Evolutionary conservation across 2,329 filamentous ascomycete species (phyloP), one percentile per base, ranked within the genome.

Genomic region (Scedosporium boydii): DNA sequence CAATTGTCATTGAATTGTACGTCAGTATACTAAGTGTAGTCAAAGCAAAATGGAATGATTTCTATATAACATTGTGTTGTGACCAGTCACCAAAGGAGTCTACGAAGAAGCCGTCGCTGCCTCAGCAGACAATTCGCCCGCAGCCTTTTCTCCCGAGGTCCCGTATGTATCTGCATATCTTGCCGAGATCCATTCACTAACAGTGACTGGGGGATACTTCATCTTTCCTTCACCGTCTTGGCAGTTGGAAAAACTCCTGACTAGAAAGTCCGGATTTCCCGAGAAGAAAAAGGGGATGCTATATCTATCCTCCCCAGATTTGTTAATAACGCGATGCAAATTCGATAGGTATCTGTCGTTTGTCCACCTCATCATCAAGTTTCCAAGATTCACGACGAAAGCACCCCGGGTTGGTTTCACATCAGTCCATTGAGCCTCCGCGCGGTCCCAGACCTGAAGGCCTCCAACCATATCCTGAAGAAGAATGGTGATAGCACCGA

Each of bases 261-360:
- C 57, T 6, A 59, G 4, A 41, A 42, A 38, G 16, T 62, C 38
- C 2, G 48, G n/a, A 44, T 83, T 82, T 4, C 81, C 81, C 62
- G 80, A 79, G 62, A 83, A 79, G 69, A 84, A 85, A 60, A 84
- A 79, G 0, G 82, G 80, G n/a, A 85, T 73, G 6, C 78, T 82
- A 67, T 83, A 85, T 44, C 83, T 75, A 67, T 83, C 78, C 9
- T 71, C 72, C 1, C 73, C 74, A 2, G 76, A 78, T 53, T 74
- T 74, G 71, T 84, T 84, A 65, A 85, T 78, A 27, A 85, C 82
- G 6, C 82, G 74, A 68, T 86, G 83, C 3, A 82, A 69, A 58
- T 77, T 82, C 67, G 77, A 81, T 67, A 77, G 79, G 71, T 83
- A 85, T 58, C 73, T 70, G 16, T 78, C 77, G 61, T 79, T 78